These are phyloP conservation scores for Crithidia bombi DNA, from an alignment of 208 protist genomes.

Conservation along the genomic window DNA sequence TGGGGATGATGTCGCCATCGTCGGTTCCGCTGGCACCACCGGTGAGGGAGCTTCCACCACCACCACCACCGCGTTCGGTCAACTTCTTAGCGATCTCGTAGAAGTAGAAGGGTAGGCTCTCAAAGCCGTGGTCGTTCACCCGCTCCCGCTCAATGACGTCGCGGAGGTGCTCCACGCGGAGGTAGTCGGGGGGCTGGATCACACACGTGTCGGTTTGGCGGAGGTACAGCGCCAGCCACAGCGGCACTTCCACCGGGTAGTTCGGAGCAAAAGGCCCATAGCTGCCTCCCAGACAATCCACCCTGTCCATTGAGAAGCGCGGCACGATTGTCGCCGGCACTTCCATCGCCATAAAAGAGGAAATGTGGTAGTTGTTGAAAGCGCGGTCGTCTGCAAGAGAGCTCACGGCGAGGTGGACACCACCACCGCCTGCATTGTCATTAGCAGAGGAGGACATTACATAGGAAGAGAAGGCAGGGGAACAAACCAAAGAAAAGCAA, in stretches of 20 bases:
- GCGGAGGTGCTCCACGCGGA: slow-evolving; percentile 57
- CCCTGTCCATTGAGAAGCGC: slow-evolving; percentile 77
- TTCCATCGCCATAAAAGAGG: slow-evolving; percentile 80
- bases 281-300: slow-evolving; percentile 64
- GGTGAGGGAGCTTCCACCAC: not conserved
- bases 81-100: slow-evolving; percentile 80
- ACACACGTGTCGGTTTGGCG: slow-evolving; percentile 84
- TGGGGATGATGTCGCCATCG: slow-evolving; percentile 59
- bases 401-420: slow-evolving; percentile 25
- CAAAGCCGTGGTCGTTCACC: slow-evolving; percentile 71
- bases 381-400: slow-evolving; percentile 38
- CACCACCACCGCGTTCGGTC: slow-evolving; percentile 40
- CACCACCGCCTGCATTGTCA: slow-evolving; percentile 9
- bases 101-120: slow-evolving; percentile 87
- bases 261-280: slow-evolving; percentile 86
- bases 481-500: not conserved
- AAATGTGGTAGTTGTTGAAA: slow-evolving; percentile 86
- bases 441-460: slow-evolving; percentile 18
- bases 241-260: slow-evolving; percentile 76
- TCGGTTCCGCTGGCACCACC: slow-evolving; percentile 17
- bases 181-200: slow-evolving; percentile 63
- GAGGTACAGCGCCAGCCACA: slow-evolving; percentile 88
- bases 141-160: slow-evolving; percentile 67
- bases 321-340: slow-evolving; percentile 74
- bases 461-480: not conserved